Evolutionary conservation across 2,329 filamentous ascomycete genomes (phyloP).

Genomic region (Alternaria alternata): DNA sequence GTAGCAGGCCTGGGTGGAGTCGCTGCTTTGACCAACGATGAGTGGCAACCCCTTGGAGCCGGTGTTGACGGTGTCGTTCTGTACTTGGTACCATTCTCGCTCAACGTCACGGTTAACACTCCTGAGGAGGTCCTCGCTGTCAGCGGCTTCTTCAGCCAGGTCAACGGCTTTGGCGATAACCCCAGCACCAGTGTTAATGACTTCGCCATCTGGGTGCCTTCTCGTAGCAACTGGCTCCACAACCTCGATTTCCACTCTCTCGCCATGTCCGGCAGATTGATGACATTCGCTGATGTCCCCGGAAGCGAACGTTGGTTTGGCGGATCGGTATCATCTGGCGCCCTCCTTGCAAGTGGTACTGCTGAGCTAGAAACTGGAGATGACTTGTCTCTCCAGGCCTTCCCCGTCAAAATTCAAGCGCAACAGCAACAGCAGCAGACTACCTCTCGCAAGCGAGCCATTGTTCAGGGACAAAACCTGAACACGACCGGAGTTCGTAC

Average conservation of each 20-base stretch:
- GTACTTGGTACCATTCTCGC: constrained; percentile 75
- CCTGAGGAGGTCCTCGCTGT: constrained; percentile 80
- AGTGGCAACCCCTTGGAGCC: constrained; percentile 81
- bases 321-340: constrained; percentile 80
- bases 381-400: constrained; percentile 52
- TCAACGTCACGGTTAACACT: constrained; percentile 76
- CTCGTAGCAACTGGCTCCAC: constrained; percentile 83
- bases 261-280: constrained; percentile 75
- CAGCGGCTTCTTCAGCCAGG: constrained; percentile 78
- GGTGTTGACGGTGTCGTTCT: constrained; percentile 84
- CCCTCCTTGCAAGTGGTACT: constrained; percentile 75
- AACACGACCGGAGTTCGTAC: constrained; percentile 74
- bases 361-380: constrained; percentile 65
- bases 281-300: constrained; percentile 72
- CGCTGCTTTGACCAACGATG: constrained; percentile 73
- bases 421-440: constrained; percentile 36
- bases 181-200: constrained; percentile 70
- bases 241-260: constrained; percentile 72
- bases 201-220: constrained; percentile 92
- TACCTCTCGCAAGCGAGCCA: constrained; percentile 52
- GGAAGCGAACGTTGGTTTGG: constrained; percentile 73
- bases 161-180: constrained; percentile 73
- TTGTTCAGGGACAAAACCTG: constrained; percentile 53
- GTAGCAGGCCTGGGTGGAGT: constrained; percentile 75
- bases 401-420: constrained; percentile 50